Evolutionary conservation across 495 filamentous ascomycete genomes (phyloP).

Genomic region (Talaromyces nanjingensis): DNA sequence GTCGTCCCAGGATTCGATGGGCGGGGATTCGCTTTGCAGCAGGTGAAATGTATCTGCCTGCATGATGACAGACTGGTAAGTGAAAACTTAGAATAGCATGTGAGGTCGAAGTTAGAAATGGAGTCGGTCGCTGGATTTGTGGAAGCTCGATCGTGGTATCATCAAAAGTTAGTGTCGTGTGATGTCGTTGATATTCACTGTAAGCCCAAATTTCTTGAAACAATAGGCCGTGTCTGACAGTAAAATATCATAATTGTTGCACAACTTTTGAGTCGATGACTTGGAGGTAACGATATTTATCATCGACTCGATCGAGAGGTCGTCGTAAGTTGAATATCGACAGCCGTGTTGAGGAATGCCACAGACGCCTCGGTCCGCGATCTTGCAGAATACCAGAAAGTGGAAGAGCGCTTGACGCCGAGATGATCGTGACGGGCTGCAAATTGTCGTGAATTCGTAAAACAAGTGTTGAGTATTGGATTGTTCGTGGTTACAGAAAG

Average conservation of each 20-base stretch:
- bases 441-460: background rate
- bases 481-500: background rate
- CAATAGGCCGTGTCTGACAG: background rate
- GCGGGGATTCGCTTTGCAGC: conserved; percentile 47
- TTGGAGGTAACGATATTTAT: background rate
- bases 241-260: background rate
- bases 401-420: background rate
- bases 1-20: conserved; percentile 84
- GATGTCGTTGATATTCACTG: conserved; percentile 1
- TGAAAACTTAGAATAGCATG: background rate
- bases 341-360: conserved; percentile 8
- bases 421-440: background rate
- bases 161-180: background rate
- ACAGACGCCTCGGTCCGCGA: background rate
- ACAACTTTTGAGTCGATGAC: background rate
- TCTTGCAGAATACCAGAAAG: background rate
- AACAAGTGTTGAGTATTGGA: background rate
- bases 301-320: background rate
- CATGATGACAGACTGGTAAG: conserved; percentile 30
- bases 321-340: background rate
- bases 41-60: conserved; percentile 50
- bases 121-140: background rate
- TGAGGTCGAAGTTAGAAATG: background rate
- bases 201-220: background rate
- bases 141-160: background rate